Percentiles rank a stretch among this genome's conserved stretches.
Conservation (phyloP, 345 rosid species). For the Citrus unshiu region DNA sequence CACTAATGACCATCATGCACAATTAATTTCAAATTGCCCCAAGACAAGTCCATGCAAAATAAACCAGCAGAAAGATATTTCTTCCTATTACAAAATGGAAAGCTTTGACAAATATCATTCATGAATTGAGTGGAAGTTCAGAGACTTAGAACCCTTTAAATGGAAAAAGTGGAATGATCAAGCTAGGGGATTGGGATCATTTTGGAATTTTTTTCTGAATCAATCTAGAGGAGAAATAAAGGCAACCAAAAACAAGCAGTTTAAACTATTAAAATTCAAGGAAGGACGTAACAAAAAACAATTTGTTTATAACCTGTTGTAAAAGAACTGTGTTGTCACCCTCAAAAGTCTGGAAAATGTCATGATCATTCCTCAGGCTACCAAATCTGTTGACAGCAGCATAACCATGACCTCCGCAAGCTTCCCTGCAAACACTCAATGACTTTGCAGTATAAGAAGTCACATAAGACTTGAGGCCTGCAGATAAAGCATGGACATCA, state of each 20-base stretch:
- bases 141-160: neutral
- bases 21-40: neutral
- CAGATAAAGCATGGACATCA: conserved; percentile 93
- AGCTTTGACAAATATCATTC: neutral
- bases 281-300: neutral
- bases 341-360: conserved; percentile 96
- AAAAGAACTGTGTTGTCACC: conserved; percentile 99
- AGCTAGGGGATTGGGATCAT: neutral
- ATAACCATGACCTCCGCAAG: conserved; percentile 99
- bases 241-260: neutral
- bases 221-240: neutral
- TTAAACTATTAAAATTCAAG: neutral
- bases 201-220: neutral
- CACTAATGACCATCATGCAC: neutral
- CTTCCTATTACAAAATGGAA: neutral
- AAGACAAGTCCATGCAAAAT: neutral
- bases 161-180: neutral
- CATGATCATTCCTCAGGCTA: conserved; percentile 94
- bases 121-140: neutral
- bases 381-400: conserved; percentile 99
- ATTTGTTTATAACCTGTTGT: conserved; percentile 56
- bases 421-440: conserved; percentile 84
- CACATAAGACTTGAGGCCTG: conserved; percentile 95
- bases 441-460: conserved; percentile 90
- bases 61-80: too few relatives aligned